Percentiles rank a stretch among this genome's conserved stretches.
These are phyloP conservation scores for Eruca vesicaria DNA, from an alignment of 441 rosid genomes.

Conservation along the genomic window DNA sequence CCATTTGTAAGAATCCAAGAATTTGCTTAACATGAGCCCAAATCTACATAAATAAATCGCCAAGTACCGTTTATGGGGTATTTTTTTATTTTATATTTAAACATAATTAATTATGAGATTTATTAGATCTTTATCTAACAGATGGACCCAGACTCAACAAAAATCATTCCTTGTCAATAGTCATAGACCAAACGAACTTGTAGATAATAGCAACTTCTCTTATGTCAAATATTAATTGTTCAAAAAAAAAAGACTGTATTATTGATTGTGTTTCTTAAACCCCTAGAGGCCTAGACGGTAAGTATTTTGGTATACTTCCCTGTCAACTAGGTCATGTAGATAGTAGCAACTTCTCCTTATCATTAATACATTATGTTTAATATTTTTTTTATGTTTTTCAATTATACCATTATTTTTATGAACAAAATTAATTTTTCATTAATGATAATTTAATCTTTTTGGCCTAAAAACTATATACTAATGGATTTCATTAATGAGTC, in stretches of 20 bases:
- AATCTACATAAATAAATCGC: not conserved
- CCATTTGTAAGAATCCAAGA: not conserved
- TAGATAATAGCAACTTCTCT: not conserved
- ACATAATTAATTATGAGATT: too few relatives aligned
- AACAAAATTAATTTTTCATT: too few relatives aligned
- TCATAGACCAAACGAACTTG: not conserved
- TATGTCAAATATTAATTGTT: too few relatives aligned
- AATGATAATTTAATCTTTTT: too few relatives aligned
- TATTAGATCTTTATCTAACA: not conserved
- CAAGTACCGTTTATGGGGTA: too few relatives aligned
- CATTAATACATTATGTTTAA: too few relatives aligned
- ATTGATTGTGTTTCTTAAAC: slow-evolving; percentile 2
- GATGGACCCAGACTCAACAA: not conserved
- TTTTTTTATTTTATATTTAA: too few relatives aligned
- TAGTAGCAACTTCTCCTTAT: not conserved
- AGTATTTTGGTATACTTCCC: slow-evolving; percentile 14
- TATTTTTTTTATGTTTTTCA: too few relatives aligned
- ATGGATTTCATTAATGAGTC: too few relatives aligned
- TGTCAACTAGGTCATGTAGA: slow-evolving; percentile 4
- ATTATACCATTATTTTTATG: too few relatives aligned
- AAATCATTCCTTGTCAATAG: not conserved
- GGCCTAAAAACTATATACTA: too few relatives aligned
- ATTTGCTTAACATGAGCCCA: not conserved
- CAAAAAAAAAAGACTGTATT: not conserved
- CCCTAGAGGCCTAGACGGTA: not conserved